Conservation (phyloP, 345 rosid genomes). For the Geranium brycei region DNA sequence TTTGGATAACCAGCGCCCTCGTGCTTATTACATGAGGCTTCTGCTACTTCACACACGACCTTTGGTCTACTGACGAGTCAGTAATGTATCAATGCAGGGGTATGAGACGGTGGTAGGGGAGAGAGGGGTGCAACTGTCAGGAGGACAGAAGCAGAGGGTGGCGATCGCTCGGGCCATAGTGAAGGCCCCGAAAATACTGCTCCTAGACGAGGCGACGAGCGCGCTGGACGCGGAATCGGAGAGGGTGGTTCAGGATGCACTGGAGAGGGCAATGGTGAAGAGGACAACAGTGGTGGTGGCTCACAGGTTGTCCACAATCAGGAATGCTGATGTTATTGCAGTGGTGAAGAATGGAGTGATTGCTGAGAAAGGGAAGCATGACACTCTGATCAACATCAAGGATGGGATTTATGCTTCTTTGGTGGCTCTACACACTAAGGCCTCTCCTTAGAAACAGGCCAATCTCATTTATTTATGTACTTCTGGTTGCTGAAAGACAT, state of each 20-base stretch:
- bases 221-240: conserved; percentile 25
- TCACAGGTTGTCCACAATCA: conserved; percentile 18
- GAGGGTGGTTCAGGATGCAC: conserved; percentile 21
- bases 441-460: background rate
- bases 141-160: conserved; percentile 26
- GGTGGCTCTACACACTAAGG: conserved; percentile 5
- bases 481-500: too few species aligned
- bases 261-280: conserved; percentile 17
- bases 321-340: conserved; percentile 15
- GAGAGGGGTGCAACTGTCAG: conserved; percentile 26
- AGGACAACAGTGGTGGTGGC: conserved; percentile 29
- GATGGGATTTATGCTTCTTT: conserved; percentile 22
- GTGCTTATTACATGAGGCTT: too few species aligned
- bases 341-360: conserved; percentile 19
- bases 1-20: too few species aligned
- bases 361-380: conserved; percentile 27
- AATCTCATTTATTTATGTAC: too few species aligned
- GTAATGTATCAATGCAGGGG: conserved; percentile 7
- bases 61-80: background rate
- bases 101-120: conserved; percentile 23
- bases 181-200: conserved; percentile 19
- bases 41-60: too few species aligned
- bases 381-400: conserved; percentile 13
- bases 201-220: conserved; percentile 25
- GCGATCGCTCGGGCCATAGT: conserved; percentile 27